Percentiles rank a stretch among this genome's conserved stretches.
Evolutionary conservation across 2,329 filamentous ascomycete species (phyloP).

Genomic region (Botrytis medusae): DNA sequence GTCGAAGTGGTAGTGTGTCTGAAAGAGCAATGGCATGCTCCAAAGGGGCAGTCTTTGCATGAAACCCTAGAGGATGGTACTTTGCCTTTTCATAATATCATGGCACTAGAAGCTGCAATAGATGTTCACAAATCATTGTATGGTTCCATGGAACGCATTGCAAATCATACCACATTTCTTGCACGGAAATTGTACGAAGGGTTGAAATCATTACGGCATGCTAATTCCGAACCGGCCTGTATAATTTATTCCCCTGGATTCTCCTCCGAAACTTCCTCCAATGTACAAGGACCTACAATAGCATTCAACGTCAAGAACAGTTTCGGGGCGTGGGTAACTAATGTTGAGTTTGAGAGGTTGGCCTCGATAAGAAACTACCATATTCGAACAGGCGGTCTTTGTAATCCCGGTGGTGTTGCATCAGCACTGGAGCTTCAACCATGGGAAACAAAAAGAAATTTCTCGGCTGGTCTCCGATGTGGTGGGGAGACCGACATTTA

Average conservation of each 20-base stretch:
- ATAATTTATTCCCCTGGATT: constrained; percentile 38
- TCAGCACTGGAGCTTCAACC: constrained; percentile 69
- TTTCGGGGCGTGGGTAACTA: constrained; percentile 71
- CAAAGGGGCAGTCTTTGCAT: constrained; percentile 71
- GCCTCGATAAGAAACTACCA: constrained; percentile 77
- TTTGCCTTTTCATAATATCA: constrained; percentile 83
- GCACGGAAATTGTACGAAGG: constrained; percentile 57
- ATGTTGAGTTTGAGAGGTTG: constrained; percentile 84
- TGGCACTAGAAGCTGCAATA: constrained; percentile 76
- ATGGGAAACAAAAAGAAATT: constrained; percentile 82
- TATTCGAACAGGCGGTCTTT: constrained; percentile 82
- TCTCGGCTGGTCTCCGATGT: constrained; percentile 80
- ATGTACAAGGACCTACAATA: constrained; percentile 69
- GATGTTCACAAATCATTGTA: constrained; percentile 68
- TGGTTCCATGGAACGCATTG: constrained; percentile 66
- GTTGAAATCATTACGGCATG: constrained; percentile 63
- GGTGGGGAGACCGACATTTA: constrained; percentile 80
- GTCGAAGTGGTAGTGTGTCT: constrained; percentile 82
- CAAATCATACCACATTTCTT: constrained; percentile 69
- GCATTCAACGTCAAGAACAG: constrained; percentile 79
- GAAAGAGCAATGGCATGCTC: constrained; percentile 80
- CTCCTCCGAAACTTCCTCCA: constrained; percentile 35
- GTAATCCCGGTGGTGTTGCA: constrained; percentile 87
- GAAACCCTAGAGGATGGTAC: constrained; percentile 89
- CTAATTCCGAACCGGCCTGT: constrained; percentile 50